Evolutionary conservation across 345 rosid genomes (phyloP), one percentile per base, ranked within the genome.

Genomic region (Brassica carinata): DNA sequence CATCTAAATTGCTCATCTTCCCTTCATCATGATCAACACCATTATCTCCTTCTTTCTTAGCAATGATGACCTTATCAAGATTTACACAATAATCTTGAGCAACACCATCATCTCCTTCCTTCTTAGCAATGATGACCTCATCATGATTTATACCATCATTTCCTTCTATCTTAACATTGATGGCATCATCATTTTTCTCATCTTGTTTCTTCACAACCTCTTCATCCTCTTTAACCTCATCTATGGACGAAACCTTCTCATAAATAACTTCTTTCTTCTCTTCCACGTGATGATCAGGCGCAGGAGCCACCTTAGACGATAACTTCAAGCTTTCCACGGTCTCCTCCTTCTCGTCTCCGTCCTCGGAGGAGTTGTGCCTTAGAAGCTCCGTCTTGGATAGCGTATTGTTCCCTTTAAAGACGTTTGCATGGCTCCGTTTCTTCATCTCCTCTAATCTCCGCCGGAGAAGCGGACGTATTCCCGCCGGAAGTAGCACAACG

Each of bases 371-470:
- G 19, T 59, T 74, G 0, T 78, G 64, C 27, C 15, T 5, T 4
- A 84, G 83, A 63, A 84, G 83, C 70, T 84, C 75, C 38, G 81
- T 84, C 72, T 78, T 84, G 0, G 86, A 84, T 14, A 36, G 33
- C 3, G 84, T 70, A 2, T 78, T 77, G 57, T 3, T 78, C 43
- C 85, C 83, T 83, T 66, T 83, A 65, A 79, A 75, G n/a, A 72
- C 81, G 6, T 73, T 67, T 31, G 80, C 79, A 8, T 83, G 85
- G 48, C 82, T 75, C 19, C 72, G 15, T 67, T 79, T 81, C 83
- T 79, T 78, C 67, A 84, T 74, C 81, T 81, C 83, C 55, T 84
- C 85, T 38, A 81, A 31, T 36, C 81, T 78, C 17, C 83, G 83
- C 45, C 85, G 66, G 3, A 84, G 64, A 71, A 81, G 78, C 0